A percentile compares a stretch with the other conserved stretches of the same genome.
phyloP scores from a whole-genome alignment of 441 rosid genomes.

The Lepidium campestre region DNA sequence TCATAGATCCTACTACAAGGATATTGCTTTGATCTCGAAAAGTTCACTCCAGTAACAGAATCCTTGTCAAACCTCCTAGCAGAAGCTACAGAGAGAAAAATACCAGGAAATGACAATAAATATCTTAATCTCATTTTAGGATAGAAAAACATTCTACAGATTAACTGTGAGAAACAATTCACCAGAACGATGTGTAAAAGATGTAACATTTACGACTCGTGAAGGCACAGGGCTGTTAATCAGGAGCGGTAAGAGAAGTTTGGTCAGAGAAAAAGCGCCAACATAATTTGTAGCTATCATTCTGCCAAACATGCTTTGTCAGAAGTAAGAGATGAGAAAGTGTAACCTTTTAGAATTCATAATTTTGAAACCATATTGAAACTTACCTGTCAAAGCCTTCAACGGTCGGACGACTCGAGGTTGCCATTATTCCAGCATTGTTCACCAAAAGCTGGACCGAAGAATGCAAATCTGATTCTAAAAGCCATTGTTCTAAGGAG shows the following conservation, averaged over 20 bases:
- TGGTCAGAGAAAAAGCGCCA: slow-evolving; percentile 68
- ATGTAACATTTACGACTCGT: slow-evolving; percentile 84
- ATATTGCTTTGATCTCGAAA: slow-evolving; percentile 43
- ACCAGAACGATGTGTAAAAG: slow-evolving; percentile 86
- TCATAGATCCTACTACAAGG: slow-evolving; percentile 63
- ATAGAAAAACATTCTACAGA: neutral
- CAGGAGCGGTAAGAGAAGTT: slow-evolving; percentile 76
- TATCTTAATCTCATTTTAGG: neutral
- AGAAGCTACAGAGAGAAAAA: slow-evolving; percentile 31
- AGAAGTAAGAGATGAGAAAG: neutral
- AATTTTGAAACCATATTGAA: neutral
- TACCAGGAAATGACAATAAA: slow-evolving; percentile 2
- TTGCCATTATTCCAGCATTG: slow-evolving; percentile 88
- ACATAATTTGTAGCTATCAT: slow-evolving; percentile 82
- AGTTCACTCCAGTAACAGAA: slow-evolving; percentile 50
- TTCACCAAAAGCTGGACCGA: slow-evolving; percentile 83
- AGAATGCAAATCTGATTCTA: slow-evolving; percentile 59
- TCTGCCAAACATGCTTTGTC: slow-evolving; percentile 35
- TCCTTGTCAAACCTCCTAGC: slow-evolving; percentile 48
- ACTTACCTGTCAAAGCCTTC: slow-evolving; percentile 81
- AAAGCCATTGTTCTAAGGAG: slow-evolving; percentile 73
- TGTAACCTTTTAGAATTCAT: neutral
- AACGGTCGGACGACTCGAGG: slow-evolving; percentile 47
- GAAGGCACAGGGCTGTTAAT: slow-evolving; percentile 67
- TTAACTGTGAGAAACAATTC: slow-evolving; percentile 9